Conservation (phyloP, 176 grass and related monocot genomes). For the Zoysia japonica region DNA sequence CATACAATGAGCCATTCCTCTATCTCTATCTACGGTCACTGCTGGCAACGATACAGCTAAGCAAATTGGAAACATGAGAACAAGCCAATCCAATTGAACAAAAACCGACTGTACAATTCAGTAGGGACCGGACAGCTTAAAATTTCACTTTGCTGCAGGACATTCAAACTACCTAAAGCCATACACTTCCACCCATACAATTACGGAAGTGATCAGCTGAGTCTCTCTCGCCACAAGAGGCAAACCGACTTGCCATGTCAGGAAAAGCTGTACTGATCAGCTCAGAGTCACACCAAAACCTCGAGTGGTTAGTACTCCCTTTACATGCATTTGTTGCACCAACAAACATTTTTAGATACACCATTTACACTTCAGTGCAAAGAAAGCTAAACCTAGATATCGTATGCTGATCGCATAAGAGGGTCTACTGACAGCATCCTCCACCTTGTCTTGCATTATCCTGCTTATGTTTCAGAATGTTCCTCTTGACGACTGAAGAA, state of each 20-base stretch:
- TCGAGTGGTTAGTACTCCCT: constrained; percentile 11
- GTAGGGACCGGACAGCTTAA: neutral
- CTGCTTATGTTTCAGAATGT: constrained; percentile 83
- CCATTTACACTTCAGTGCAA: constrained; percentile 44
- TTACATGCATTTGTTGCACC: neutral
- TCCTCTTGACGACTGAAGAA: constrained; percentile 72
- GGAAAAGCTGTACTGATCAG: constrained; percentile 36
- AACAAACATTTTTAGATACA: constrained; percentile 42
- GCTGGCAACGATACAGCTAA: neutral
- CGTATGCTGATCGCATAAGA: neutral
- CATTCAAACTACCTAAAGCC: neutral
- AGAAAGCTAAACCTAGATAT: constrained; percentile 28
- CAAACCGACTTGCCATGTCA: constrained; percentile 24
- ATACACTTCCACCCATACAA: constrained; percentile 6
- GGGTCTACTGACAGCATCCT: constrained; percentile 62
- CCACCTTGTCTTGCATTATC: constrained; percentile 58
- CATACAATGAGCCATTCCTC: neutral
- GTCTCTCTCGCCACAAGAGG: neutral
- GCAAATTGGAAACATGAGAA: neutral
- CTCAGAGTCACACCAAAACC: constrained; percentile 36
- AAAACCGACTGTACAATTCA: constrained; percentile 4
- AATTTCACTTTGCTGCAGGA: neutral
- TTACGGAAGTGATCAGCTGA: neutral
- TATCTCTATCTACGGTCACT: neutral
- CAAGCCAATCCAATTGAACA: neutral